These are phyloP conservation scores for Huntiella bhutanensis DNA, from an alignment of 2,329 filamentous ascomycete species.

Conservation along the genomic window DNA sequence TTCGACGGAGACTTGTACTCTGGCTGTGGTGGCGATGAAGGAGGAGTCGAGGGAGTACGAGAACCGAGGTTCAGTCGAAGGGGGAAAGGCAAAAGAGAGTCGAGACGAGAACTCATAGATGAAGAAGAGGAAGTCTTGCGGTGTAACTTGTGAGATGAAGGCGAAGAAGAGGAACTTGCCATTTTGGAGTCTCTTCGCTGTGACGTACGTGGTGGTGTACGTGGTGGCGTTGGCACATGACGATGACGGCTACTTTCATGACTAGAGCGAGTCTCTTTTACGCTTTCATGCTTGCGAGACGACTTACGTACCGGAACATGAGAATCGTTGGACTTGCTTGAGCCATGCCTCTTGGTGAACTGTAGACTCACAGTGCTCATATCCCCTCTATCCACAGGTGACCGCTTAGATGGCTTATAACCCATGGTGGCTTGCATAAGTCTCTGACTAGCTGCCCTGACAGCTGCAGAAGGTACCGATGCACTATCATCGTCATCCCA, in stretches of 20 bases:
- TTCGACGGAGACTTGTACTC: not conserved
- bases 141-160: not conserved
- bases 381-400: too few relatives aligned
- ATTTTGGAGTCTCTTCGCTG: too few relatives aligned
- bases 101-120: not conserved
- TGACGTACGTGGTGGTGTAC: too few relatives aligned
- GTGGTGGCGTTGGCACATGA: too few relatives aligned
- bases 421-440: constrained; percentile 23
- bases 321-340: not conserved
- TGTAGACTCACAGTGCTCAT: too few relatives aligned
- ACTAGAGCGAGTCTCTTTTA: too few relatives aligned
- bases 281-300: too few relatives aligned
- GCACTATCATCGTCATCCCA: not conserved
- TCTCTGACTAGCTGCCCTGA: constrained; percentile 32
- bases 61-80: not conserved
- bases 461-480: constrained; percentile 30
- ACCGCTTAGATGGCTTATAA: constrained; percentile 3
- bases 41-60: not conserved
- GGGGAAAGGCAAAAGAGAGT: constrained; percentile 1
- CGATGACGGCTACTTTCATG: too few relatives aligned
- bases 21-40: not conserved
- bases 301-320: too few relatives aligned
- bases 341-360: not conserved
- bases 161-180: not conserved
- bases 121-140: not conserved